Percentiles rank a stretch among this genome's conserved stretches.
Conservation (phyloP, 2,329 filamentous ascomycete genomes). For the Fusarium pseudoanthophilum region DNA sequence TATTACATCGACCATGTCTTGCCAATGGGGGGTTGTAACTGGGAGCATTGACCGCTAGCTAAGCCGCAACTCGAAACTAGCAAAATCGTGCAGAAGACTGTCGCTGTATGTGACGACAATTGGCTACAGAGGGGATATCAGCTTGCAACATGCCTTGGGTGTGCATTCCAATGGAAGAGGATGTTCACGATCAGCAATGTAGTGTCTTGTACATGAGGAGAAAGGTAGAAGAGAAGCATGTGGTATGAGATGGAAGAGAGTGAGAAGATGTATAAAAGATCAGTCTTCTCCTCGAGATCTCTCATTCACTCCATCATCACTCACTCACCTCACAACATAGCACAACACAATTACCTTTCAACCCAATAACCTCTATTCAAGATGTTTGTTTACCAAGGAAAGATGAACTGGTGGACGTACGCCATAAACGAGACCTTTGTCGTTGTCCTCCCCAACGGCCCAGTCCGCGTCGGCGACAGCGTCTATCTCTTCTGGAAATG, state of each 20-base stretch:
- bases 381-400: slow-evolving; percentile 39
- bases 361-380: background rate
- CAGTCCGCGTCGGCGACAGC: slow-evolving; percentile 32
- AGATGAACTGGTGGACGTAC: slow-evolving; percentile 33
- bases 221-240: background rate
- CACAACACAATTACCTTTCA: background rate
- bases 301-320: background rate
- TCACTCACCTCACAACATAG: background rate
- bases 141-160: background rate
- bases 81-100: background rate
- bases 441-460: slow-evolving; percentile 30
- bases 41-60: background rate
- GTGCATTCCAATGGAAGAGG: background rate
- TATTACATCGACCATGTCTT: background rate
- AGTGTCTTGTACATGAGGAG: background rate
- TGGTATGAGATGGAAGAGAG: background rate
- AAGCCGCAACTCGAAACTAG: background rate
- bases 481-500: slow-evolving; percentile 40
- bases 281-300: background rate
- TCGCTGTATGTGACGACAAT: background rate
- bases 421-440: slow-evolving; percentile 31
- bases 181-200: background rate
- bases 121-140: background rate
- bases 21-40: background rate
- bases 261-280: background rate